Evolutionary conservation across 129 eudicot genomes (phyloP).

Genomic region (Smallanthus sonchifolius): DNA sequence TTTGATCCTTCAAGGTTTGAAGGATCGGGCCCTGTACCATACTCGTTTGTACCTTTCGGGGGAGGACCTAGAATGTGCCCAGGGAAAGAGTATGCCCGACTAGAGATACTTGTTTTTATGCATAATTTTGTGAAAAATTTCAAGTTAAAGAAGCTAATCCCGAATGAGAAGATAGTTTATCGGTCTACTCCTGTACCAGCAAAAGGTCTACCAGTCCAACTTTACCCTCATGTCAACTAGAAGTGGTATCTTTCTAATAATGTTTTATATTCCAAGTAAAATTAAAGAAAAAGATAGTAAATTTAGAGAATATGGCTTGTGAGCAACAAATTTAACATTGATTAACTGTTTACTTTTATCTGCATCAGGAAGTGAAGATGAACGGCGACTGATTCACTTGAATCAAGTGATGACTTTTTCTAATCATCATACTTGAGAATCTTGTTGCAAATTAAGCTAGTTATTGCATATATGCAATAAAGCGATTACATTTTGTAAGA

Average conservation of each 20-base stretch:
- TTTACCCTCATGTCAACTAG: slow-evolving; percentile 30
- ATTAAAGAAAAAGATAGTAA: not conserved
- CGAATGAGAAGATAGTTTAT: slow-evolving; percentile 33
- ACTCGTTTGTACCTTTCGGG: slow-evolving; percentile 38
- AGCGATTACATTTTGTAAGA: too few relatives aligned
- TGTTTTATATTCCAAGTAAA: not conserved
- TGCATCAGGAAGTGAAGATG: not conserved
- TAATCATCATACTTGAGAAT: too few relatives aligned
- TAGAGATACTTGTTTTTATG: slow-evolving; percentile 43
- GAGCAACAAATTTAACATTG: too few relatives aligned
- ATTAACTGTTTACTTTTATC: not conserved
- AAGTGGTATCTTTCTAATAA: not conserved
- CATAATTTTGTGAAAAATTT: slow-evolving; percentile 38
- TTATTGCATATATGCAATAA: too few relatives aligned
- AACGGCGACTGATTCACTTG: not conserved
- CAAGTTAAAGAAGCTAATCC: slow-evolving; percentile 28
- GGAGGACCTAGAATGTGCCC: slow-evolving; percentile 51
- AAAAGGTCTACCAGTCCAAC: slow-evolving; percentile 34
- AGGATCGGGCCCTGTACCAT: slow-evolving; percentile 44
- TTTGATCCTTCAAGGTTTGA: slow-evolving; percentile 47
- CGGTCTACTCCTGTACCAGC: slow-evolving; percentile 37
- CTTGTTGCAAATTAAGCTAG: not conserved
- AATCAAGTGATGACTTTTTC: not conserved
- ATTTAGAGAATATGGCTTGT: not conserved
- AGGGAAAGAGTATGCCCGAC: slow-evolving; percentile 43